Conservation (phyloP, 2,329 filamentous ascomycete genomes). For the Cryphonectria nitschkei region DNA sequence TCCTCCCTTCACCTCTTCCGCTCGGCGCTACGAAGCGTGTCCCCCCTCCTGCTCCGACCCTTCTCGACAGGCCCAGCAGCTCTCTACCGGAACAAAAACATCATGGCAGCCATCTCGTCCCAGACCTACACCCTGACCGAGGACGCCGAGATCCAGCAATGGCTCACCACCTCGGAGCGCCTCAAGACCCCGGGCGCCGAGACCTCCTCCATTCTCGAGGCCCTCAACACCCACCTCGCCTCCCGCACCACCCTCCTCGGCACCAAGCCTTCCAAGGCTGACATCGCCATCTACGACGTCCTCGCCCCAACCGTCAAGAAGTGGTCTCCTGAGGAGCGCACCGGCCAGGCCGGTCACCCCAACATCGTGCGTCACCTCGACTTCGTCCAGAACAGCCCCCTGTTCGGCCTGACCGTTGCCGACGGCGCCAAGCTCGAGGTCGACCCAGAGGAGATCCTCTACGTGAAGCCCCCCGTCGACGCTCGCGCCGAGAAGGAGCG, state of each 20-base stretch:
- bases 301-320: slow-evolving; percentile 75
- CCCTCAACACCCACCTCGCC: slow-evolving; percentile 84
- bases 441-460: slow-evolving; percentile 78
- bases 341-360: slow-evolving; percentile 85
- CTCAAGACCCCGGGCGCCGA: slow-evolving; percentile 54
- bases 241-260: slow-evolving; percentile 89
- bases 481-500: slow-evolving; percentile 95
- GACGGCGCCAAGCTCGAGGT: slow-evolving; percentile 77
- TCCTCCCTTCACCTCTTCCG: slow-evolving; percentile 47
- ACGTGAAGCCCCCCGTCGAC: slow-evolving; percentile 86
- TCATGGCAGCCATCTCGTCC: slow-evolving; percentile 68
- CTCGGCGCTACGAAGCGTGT: slow-evolving; percentile 42
- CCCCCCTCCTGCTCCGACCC: slow-evolving; percentile 40
- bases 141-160: slow-evolving; percentile 86
- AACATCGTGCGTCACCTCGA: slow-evolving; percentile 91
- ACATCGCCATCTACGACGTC: slow-evolving; percentile 80
- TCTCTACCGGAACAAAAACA: slow-evolving; percentile 42
- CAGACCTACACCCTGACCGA: slow-evolving; percentile 77
- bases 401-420: slow-evolving; percentile 71
- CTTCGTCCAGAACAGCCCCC: slow-evolving; percentile 88
- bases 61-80: slow-evolving; percentile 24
- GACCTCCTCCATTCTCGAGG: slow-evolving; percentile 69
- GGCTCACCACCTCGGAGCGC: slow-evolving; percentile 77
- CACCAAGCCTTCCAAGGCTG: slow-evolving; percentile 84
- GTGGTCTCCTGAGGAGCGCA: slow-evolving; percentile 86